A percentile compares a stretch with the other conserved stretches of the same genome.
Conservation (phyloP, 306 rosid genomes). For the Carpinus viminea region DNA sequence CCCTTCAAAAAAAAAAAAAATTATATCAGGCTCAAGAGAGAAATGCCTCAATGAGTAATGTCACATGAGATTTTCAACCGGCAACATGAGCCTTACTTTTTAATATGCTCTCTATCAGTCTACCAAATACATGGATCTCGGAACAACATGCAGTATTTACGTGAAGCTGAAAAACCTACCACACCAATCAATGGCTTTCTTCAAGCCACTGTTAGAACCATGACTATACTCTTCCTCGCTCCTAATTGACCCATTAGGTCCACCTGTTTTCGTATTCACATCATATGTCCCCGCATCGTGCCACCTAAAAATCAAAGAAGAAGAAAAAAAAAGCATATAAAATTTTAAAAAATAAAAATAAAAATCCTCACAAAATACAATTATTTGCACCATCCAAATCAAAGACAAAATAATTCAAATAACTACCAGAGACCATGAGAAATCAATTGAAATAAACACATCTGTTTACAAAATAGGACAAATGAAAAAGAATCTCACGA, state of each 20-base stretch:
- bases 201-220: conserved; percentile 79
- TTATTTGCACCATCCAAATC: neutral
- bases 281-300: conserved; percentile 98
- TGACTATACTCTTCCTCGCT: conserved; percentile 81
- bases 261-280: conserved; percentile 70
- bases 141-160: neutral
- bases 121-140: neutral
- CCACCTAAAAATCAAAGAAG: conserved; percentile 53
- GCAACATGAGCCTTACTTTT: neutral
- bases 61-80: neutral
- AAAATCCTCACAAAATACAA: neutral
- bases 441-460: no score
- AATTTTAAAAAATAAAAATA: neutral
- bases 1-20: no score
- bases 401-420: no score
- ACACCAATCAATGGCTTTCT: conserved; percentile 84
- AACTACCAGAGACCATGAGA: no score
- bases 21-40: neutral
- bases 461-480: no score
- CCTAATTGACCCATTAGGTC: conserved; percentile 90
- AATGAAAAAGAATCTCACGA: no score
- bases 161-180: conserved; percentile 35
- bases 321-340: neutral
- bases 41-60: neutral
- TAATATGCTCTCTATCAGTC: neutral